A percentile compares a stretch with the other conserved stretches of the same genome.
These are phyloP conservation scores for Xylaria sp. DNA, from an alignment of 2,329 filamentous ascomycete species.

Conservation along the genomic window DNA sequence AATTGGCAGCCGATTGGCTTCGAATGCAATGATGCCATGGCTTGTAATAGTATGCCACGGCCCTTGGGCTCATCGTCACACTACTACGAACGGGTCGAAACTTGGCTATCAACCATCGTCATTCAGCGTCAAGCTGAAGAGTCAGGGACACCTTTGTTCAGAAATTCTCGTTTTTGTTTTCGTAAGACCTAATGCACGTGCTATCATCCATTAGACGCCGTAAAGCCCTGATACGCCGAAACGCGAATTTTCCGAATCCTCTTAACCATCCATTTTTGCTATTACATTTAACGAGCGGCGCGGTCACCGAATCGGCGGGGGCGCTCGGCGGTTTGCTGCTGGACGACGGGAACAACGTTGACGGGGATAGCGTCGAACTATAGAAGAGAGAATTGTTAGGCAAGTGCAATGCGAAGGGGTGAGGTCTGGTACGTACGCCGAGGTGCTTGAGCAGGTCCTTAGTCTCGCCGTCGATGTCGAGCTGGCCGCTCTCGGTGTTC, in stretches of 20 bases:
- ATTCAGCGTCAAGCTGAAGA: constrained; percentile 51
- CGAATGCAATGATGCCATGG: background rate
- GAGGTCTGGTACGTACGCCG: constrained; percentile 65
- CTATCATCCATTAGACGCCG: constrained; percentile 54
- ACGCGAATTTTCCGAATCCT: constrained; percentile 41
- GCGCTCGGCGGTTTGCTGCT: constrained; percentile 85
- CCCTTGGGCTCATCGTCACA: constrained; percentile 18
- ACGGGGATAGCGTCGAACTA: constrained; percentile 97
- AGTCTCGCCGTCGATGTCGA: constrained; percentile 95
- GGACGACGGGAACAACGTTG: constrained; percentile 86
- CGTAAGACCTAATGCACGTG: constrained; percentile 54
- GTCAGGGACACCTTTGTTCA: constrained; percentile 85
- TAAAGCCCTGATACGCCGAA: constrained; percentile 39
- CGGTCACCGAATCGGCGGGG: constrained; percentile 70
- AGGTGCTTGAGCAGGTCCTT: constrained; percentile 99
- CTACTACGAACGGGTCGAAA: constrained; percentile 13
- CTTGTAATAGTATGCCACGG: background rate
- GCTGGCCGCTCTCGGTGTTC: constrained; percentile 84
- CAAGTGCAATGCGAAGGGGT: background rate
- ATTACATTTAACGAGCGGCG: constrained; percentile 33
- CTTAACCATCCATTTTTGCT: constrained; percentile 28
- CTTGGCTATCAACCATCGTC: constrained; percentile 94
- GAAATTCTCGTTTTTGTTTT: constrained; percentile 49
- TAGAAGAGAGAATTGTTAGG: constrained; percentile 1
- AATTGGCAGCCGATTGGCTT: background rate